These are phyloP conservation scores for Globisporangium heterothallicum DNA, from an alignment of 352 stramenopile species.

Conservation along the genomic window DNA sequence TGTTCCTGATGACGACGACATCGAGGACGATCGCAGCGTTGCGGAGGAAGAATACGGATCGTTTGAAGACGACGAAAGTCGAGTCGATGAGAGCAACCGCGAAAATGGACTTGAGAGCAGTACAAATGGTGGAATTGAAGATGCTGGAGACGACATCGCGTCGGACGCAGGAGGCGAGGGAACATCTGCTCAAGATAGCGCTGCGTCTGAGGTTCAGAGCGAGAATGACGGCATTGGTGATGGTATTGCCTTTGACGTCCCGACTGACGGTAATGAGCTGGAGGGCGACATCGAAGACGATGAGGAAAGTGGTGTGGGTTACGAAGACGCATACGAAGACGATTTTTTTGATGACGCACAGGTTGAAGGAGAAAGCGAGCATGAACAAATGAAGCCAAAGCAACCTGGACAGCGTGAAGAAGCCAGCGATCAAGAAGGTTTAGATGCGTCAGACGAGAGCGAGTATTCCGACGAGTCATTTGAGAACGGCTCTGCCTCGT, in stretches of 20 bases:
- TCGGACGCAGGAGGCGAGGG: constrained; percentile 2
- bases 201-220: constrained; percentile 8
- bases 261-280: background rate
- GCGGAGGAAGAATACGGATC: background rate
- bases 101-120: background rate
- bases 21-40: background rate
- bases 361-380: constrained; percentile 4
- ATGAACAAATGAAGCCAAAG: background rate
- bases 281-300: background rate
- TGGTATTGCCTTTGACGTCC: background rate
- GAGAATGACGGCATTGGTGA: constrained; percentile 6
- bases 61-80: constrained; percentile 1
- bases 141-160: constrained; percentile 4
- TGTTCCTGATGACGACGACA: background rate
- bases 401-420: background rate
- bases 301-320: constrained; percentile 15
- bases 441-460: background rate
- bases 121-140: background rate
- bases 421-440: background rate
- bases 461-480: constrained; percentile 36
- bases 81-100: background rate
- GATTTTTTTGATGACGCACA: constrained; percentile 41
- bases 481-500: constrained; percentile 18
- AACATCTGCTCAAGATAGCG: background rate
- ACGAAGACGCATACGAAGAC: constrained; percentile 35